Conservation (phyloP, 805 yeast genomes). For the Wickerhamiella cacticola region DNA sequence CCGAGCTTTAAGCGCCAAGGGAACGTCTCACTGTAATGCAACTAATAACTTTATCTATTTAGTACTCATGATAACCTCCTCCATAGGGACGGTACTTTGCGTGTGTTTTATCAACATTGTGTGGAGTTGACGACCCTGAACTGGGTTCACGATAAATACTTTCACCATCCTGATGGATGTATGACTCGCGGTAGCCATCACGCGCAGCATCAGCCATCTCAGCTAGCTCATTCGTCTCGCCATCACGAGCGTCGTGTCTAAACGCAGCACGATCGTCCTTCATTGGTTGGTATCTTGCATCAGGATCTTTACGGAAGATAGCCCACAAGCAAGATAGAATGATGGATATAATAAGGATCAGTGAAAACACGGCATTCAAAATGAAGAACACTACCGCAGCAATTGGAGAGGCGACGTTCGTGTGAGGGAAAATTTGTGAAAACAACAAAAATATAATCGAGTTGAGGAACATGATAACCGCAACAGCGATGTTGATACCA, state of each 20-base stretch:
- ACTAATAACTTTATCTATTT: background rate
- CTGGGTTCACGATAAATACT: constrained; percentile 13
- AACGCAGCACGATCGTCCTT: constrained; percentile 95
- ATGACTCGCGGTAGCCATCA: constrained; percentile 26
- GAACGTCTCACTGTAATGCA: too few species aligned
- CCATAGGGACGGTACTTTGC: constrained; percentile 8
- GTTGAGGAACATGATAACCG: constrained; percentile 67
- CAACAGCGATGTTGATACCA: constrained; percentile 78
- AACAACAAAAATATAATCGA: constrained; percentile 81
- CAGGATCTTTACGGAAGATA: constrained; percentile 80
- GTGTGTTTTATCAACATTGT: constrained; percentile 2
- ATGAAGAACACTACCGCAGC: constrained; percentile 86
- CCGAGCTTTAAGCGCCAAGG: background rate
- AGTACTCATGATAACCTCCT: constrained; percentile 2
- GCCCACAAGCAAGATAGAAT: constrained; percentile 81
- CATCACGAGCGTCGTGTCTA: constrained; percentile 33
- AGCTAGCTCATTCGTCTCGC: constrained; percentile 43
- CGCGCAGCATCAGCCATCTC: constrained; percentile 51
- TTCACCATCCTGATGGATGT: constrained; percentile 17
- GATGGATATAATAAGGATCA: constrained; percentile 70
- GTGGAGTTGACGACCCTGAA: background rate
- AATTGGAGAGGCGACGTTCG: constrained; percentile 77
- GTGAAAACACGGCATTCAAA: constrained; percentile 78
- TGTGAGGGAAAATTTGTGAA: constrained; percentile 67
- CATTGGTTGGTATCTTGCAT: constrained; percentile 89